Evolutionary conservation across 306 rosid genomes (phyloP), one percentile per base, ranked within the genome.

Genomic region (Acacia acuminata): DNA sequence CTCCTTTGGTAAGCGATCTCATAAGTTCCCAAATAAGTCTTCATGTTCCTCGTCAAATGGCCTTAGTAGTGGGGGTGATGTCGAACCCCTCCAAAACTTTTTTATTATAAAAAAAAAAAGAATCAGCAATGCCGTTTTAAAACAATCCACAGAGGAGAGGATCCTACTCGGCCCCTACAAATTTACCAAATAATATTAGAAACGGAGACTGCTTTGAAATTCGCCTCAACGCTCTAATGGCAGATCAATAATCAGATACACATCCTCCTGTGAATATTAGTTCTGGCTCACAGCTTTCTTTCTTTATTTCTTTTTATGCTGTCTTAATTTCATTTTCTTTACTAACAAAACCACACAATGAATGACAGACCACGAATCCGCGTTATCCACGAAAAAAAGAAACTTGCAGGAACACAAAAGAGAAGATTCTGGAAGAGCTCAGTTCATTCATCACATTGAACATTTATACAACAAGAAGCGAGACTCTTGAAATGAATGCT

Each of bases 341-440:
- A 81, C 55, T 53, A 79, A 80, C 69, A 64, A 77, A 71, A 88
- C 81, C 82, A 80, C 58, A 51, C 30, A 75, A 36, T 30, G 87
- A 87, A 84, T 87, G 67, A 85, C 90, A 84, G 87, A 81, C 40
- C 90, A 76, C 61, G 45, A 69, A 76, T 80, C 83, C 85, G 73
- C 87, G 80, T 85, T 88, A 91, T 92, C 96, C 78, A 88, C 84
- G 86, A 66, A 79, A 81, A 17, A 78, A 81, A 87, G 85, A 82
- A 86, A 81, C 94, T 92, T 92, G 94, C 90, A 84, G 78, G 82
- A 78, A 87, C 89, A 86, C 36, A 86, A 84, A 87, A 90, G 81
- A 85, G 83, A 86, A 70, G 63, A 82, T 85, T 92, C 90, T 85
- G 88, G 60, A 70, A 64, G 42, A 80, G 82, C 75, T 71, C 73